These are phyloP conservation scores for Hyphochytrium catenoides DNA, from an alignment of 352 stramenopile genomes.

Conservation along the genomic window DNA sequence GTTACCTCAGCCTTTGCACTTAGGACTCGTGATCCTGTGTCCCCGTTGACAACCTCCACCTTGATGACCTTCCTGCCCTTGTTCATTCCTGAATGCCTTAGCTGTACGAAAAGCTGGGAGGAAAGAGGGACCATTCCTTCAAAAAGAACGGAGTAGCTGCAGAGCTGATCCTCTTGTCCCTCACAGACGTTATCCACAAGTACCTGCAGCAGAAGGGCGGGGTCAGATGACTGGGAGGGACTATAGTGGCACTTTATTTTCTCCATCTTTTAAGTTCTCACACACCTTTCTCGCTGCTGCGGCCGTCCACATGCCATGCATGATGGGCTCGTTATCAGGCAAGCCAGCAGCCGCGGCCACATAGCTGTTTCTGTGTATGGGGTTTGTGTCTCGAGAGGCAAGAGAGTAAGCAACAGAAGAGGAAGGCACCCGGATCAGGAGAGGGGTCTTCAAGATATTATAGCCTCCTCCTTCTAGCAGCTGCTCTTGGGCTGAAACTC, in stretches of 20 bases:
- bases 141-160: slow-evolving; percentile 43
- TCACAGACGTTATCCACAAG: slow-evolving; percentile 14
- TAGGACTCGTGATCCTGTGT: slow-evolving; percentile 44
- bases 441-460: slow-evolving; percentile 30
- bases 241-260: no score
- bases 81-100: slow-evolving; percentile 30
- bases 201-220: slow-evolving; percentile 20
- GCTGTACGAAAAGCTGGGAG: slow-evolving; percentile 47
- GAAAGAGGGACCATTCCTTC: slow-evolving; percentile 63
- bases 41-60: slow-evolving; percentile 53
- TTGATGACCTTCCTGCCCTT: slow-evolving; percentile 32
- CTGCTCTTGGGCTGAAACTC: no score
- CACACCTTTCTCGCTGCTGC: slow-evolving; percentile 35
- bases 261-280: background rate
- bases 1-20: slow-evolving; percentile 30
- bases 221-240: no score
- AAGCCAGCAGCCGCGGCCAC: slow-evolving; percentile 39
- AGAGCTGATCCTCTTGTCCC: slow-evolving; percentile 31
- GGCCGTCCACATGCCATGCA: slow-evolving; percentile 63
- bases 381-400: slow-evolving; percentile 54
- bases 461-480: slow-evolving; percentile 28
- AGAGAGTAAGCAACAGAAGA: slow-evolving; percentile 37
- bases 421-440: slow-evolving; percentile 30
- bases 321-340: slow-evolving; percentile 41
- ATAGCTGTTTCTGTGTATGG: slow-evolving; percentile 52